Conservation (phyloP, 768 basidiomycete species). For the Amanita muscaria region DNA sequence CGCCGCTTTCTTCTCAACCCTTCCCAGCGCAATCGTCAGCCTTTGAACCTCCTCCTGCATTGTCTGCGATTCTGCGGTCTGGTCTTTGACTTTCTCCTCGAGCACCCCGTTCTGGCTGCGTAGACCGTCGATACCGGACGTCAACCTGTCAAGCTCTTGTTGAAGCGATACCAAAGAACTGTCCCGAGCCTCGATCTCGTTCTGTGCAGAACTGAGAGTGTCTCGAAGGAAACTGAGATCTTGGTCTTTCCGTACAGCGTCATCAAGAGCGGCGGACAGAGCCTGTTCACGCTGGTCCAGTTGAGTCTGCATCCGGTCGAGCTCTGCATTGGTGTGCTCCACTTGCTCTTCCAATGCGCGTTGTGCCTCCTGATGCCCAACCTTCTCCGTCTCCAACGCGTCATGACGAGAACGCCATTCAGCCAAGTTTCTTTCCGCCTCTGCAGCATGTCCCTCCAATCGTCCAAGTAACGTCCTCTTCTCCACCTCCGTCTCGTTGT, state of each 20-base stretch:
- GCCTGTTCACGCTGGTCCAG: conserved; percentile 9
- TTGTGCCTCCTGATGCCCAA: neutral
- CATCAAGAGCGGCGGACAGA: conserved; percentile 5
- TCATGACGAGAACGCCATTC: conserved; percentile 3
- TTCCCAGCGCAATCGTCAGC: neutral
- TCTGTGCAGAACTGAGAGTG: conserved; percentile 1
- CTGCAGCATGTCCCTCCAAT: conserved; percentile 2
- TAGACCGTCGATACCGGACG: neutral
- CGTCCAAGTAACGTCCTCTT: neutral
- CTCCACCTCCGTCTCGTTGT: neutral
- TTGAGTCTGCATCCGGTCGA: neutral
- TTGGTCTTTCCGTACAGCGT: neutral
- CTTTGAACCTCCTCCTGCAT: conserved; percentile 3
- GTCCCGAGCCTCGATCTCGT: conserved; percentile 1
- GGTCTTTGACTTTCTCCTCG: conserved; percentile 4
- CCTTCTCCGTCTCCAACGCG: conserved; percentile 3
- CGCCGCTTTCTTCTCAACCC: conserved; percentile 7
- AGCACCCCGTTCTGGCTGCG: conserved; percentile 5
- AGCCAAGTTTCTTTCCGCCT: neutral
- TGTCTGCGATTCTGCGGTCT: conserved; percentile 3
- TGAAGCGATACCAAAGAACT: neutral
- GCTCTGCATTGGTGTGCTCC: conserved; percentile 1
- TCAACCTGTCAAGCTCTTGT: conserved; percentile 3
- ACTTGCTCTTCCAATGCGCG: conserved; percentile 2
- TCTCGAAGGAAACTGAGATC: neutral